These are phyloP conservation scores for Candida cerambycidarum DNA, from an alignment of 805 yeast genomes.

Conservation along the genomic window DNA sequence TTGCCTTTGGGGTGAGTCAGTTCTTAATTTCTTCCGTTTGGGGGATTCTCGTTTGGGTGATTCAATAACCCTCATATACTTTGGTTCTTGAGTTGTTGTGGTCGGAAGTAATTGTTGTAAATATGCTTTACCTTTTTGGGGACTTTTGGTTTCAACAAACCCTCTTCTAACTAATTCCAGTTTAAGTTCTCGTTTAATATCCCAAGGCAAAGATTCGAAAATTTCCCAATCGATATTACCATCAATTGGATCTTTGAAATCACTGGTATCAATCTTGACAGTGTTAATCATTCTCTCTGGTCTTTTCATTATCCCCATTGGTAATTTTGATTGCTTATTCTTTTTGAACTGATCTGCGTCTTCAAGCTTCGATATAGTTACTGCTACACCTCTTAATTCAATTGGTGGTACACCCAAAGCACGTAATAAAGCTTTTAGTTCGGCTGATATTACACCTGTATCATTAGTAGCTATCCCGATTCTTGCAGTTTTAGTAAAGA, in stretches of 20 bases:
- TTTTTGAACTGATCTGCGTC: conserved; percentile 27
- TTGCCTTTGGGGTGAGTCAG: conserved; percentile 13
- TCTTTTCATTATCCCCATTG: conserved; percentile 12
- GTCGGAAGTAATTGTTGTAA: conserved; percentile 40
- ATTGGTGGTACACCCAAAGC: conserved; percentile 57
- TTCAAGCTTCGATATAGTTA: conserved; percentile 63
- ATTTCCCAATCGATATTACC: conserved; percentile 62
- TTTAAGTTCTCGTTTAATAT: conserved; percentile 61
- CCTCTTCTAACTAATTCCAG: conserved; percentile 51
- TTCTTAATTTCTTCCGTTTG: conserved; percentile 16
- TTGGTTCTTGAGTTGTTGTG: conserved; percentile 27
- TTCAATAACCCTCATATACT: conserved; percentile 32
- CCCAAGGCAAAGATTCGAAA: conserved; percentile 62
- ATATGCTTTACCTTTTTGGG: conserved; percentile 24
- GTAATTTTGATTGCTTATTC: conserved; percentile 25
- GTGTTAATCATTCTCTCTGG: conserved; percentile 16
- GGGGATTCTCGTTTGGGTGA: conserved; percentile 30
- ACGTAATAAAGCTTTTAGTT: conserved; percentile 56
- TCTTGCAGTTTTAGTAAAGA: conserved; percentile 54
- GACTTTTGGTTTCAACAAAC: conserved; percentile 14
- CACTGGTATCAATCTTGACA: conserved; percentile 7
- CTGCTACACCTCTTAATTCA: conserved; percentile 78
- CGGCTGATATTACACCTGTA: conserved; percentile 59
- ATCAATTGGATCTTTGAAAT: conserved; percentile 19
- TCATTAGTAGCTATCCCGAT: conserved; percentile 64